Conservation (phyloP, 768 basidiomycete species). For the Amanita inopinata region DNA sequence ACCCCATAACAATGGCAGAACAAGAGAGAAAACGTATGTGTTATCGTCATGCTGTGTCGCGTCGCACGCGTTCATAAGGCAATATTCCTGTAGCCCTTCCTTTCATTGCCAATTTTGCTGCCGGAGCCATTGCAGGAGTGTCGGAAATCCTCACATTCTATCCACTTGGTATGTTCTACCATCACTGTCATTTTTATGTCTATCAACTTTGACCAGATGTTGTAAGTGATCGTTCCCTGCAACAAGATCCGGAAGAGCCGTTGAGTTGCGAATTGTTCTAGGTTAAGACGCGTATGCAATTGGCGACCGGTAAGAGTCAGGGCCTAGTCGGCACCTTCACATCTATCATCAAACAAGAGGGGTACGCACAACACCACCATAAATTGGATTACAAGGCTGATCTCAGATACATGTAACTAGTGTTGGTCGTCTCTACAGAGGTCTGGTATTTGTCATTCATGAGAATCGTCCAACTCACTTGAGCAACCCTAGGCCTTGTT, state of each 20-base stretch:
- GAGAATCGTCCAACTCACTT: too few relatives aligned
- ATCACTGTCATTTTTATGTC: slow-evolving; percentile 5
- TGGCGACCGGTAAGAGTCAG: slow-evolving; percentile 75
- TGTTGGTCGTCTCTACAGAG: slow-evolving; percentile 80
- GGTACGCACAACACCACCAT: slow-evolving; percentile 38
- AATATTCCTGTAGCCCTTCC: slow-evolving; percentile 49
- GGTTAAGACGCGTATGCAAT: slow-evolving; percentile 98
- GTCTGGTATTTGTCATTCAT: too few relatives aligned
- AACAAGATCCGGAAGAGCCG: neutral
- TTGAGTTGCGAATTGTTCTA: slow-evolving; percentile 19
- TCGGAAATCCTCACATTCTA: slow-evolving; percentile 81
- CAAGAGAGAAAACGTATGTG: slow-evolving; percentile 24
- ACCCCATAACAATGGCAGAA: slow-evolving; percentile 16
- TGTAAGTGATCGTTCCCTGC: slow-evolving; percentile 38
- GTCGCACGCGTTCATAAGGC: slow-evolving; percentile 1
- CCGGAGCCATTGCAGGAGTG: slow-evolving; percentile 93
- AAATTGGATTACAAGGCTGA: neutral
- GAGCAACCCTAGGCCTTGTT: slow-evolving; percentile 55
- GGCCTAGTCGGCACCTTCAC: slow-evolving; percentile 79
- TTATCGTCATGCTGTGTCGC: neutral
- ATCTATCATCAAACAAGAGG: slow-evolving; percentile 82
- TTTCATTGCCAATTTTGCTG: slow-evolving; percentile 83
- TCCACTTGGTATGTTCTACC: slow-evolving; percentile 59
- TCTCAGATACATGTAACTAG: slow-evolving; percentile 28
- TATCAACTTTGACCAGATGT: slow-evolving; percentile 49